Percentiles rank a stretch among this genome's conserved stretches.
Conservation (phyloP, 345 rosid genomes). For the Melaleuca quinquenervia region DNA sequence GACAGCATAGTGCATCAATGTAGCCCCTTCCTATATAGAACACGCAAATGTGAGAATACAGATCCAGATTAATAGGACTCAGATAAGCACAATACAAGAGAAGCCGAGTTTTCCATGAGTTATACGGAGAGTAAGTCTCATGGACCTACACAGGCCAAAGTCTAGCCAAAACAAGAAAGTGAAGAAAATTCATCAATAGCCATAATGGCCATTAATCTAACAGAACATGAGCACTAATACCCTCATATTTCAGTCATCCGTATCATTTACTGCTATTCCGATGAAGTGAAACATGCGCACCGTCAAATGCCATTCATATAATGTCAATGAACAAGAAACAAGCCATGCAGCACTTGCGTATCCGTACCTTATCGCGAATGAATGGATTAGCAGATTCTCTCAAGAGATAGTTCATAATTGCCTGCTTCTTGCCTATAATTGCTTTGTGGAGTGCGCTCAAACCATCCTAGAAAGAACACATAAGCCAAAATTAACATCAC, state of each 20-base stretch:
- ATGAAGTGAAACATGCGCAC: neutral
- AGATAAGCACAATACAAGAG: neutral
- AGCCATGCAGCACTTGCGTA: neutral
- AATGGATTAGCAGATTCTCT: conserved; percentile 92
- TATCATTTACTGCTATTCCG: neutral
- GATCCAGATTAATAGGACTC: neutral
- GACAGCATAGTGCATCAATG: conserved; percentile 91
- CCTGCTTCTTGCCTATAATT: conserved; percentile 74
- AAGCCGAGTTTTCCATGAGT: neutral
- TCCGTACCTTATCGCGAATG: conserved; percentile 55
- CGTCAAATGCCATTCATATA: neutral
- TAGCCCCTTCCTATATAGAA: conserved; percentile 64
- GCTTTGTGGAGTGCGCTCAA: conserved; percentile 84
- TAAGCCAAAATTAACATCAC: neutral
- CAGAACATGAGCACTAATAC: neutral
- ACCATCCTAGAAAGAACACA: conserved; percentile 44
- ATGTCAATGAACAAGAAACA: neutral
- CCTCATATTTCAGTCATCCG: neutral
- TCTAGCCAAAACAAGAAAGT: neutral
- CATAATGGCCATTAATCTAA: neutral
- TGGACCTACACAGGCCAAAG: neutral
- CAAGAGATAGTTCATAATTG: conserved; percentile 62
- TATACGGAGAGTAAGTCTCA: neutral
- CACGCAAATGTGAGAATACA: neutral
- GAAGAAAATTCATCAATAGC: neutral